Evolutionary conservation across 2,329 filamentous ascomycete species (phyloP).

Genomic region (Phoma sp.): DNA sequence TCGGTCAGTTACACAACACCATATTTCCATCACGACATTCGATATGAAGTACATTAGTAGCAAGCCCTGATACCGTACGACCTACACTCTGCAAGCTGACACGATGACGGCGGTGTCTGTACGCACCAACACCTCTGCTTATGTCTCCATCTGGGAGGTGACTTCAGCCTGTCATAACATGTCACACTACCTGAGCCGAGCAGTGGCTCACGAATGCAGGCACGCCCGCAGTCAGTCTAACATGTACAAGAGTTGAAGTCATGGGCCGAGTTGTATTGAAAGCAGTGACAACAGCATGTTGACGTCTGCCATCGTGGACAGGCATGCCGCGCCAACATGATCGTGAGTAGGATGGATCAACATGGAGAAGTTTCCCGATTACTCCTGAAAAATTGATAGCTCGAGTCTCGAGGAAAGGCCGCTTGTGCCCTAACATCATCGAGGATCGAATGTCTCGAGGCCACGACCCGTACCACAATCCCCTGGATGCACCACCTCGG

Average conservation of each 20-base stretch:
- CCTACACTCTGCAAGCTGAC: not conserved
- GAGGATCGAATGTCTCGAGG: not conserved
- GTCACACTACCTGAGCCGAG: not conserved
- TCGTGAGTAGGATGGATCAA: not conserved
- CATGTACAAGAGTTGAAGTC: not conserved
- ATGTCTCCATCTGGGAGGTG: not conserved
- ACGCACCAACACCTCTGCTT: not conserved
- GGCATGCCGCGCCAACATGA: too few relatives aligned
- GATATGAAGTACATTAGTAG: not conserved
- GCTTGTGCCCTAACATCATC: not conserved
- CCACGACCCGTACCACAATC: constrained; percentile 1
- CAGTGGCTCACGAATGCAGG: not conserved
- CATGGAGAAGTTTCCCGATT: not conserved
- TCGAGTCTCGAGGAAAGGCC: not conserved
- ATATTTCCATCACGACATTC: constrained; percentile 2
- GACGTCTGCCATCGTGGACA: not conserved
- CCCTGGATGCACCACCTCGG: constrained; percentile 8
- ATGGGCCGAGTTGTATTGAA: too few relatives aligned
- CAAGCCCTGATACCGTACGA: not conserved
- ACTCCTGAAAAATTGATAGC: not conserved
- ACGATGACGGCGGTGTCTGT: not conserved
- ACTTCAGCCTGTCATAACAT: not conserved
- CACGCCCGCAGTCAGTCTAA: not conserved
- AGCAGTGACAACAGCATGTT: too few relatives aligned
- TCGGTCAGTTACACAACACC: constrained; percentile 12